A percentile compares a stretch with the other conserved stretches of the same genome.
These are phyloP conservation scores for Fistulinella prunicolor DNA, from an alignment of 768 basidiomycete genomes.

Conservation along the genomic window DNA sequence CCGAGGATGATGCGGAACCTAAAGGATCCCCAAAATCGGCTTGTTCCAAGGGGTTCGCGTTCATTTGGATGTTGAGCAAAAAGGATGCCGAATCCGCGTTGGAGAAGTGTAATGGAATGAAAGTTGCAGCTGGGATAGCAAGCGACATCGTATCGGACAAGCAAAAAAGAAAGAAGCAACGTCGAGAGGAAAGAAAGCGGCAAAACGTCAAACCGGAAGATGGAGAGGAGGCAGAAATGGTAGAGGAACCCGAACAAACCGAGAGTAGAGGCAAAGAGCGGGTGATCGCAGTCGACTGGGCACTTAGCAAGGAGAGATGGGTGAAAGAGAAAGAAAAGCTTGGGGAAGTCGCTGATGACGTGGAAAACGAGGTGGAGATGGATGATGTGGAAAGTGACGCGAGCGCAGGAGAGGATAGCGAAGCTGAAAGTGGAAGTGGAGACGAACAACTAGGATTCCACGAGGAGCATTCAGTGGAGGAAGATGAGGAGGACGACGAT, in stretches of 20 bases:
- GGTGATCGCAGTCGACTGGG: conserved; percentile 93
- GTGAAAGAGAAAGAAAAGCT: conserved; percentile 69
- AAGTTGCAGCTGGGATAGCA: conserved; percentile 61
- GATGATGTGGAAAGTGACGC: conserved; percentile 27
- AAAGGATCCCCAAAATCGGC: conserved; percentile 11
- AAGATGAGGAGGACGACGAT: conserved; percentile 29
- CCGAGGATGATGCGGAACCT: conserved; percentile 29
- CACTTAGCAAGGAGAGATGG: conserved; percentile 91
- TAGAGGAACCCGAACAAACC: conserved; percentile 32
- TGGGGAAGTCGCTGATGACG: conserved; percentile 27
- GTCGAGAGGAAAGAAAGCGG: conserved; percentile 48
- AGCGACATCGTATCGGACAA: conserved; percentile 54
- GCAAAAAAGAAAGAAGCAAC: conserved; percentile 65
- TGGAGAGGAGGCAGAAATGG: conserved; percentile 37
- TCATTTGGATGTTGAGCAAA: conserved; percentile 88
- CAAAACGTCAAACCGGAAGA: conserved; percentile 28
- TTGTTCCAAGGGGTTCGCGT: conserved; percentile 81
- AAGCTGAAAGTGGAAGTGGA: conserved; percentile 33
- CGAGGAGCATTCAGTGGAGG: conserved; percentile 26
- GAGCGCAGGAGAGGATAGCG: conserved; percentile 22
- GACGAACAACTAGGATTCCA: conserved; percentile 47
- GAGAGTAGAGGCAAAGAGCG: conserved; percentile 47
- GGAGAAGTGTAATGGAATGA: conserved; percentile 74
- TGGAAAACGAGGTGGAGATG: conserved; percentile 35
- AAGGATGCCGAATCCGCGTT: conserved; percentile 84